Conservation (phyloP, 164 flowering plant genomes). For the Umbilicus rupestris region DNA sequence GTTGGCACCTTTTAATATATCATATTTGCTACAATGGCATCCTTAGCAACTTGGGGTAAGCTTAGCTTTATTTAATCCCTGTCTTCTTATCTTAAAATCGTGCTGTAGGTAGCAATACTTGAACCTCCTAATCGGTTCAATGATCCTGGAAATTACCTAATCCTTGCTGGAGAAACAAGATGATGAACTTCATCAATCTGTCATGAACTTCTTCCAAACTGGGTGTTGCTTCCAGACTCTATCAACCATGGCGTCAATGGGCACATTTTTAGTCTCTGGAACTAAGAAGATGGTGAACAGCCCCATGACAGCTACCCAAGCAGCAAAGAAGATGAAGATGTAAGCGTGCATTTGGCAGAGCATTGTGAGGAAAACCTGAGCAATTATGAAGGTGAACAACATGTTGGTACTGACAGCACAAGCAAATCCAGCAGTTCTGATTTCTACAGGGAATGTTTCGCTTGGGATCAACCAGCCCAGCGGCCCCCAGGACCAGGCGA, state of each 20-base stretch:
- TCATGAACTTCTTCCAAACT: slow-evolving; percentile 42
- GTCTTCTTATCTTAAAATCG: too few relatives aligned
- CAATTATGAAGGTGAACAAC: slow-evolving; percentile 62
- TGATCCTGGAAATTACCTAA: too few relatives aligned
- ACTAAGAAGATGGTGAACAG: slow-evolving; percentile 29
- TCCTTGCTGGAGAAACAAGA: too few relatives aligned
- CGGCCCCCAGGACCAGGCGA: slow-evolving; percentile 72
- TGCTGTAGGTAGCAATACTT: too few relatives aligned
- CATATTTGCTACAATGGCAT: too few relatives aligned
- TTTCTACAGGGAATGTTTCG: slow-evolving; percentile 48
- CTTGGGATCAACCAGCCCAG: slow-evolving; percentile 65
- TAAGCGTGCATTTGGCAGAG: slow-evolving; percentile 43
- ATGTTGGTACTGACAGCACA: slow-evolving; percentile 62
- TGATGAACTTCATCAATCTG: background rate
- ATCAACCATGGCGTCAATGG: slow-evolving; percentile 38
- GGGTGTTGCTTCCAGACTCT: slow-evolving; percentile 47
- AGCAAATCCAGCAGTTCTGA: slow-evolving; percentile 48
- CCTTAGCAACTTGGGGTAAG: too few relatives aligned
- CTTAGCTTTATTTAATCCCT: too few relatives aligned
- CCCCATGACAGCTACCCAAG: slow-evolving; percentile 47
- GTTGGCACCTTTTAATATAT: too few relatives aligned
- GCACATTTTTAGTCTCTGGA: slow-evolving; percentile 48
- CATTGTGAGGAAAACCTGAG: slow-evolving; percentile 71
- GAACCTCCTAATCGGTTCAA: too few relatives aligned
- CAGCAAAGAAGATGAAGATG: slow-evolving; percentile 56